Evolutionary conservation across 192 early-diverging fungal genomes (phyloP), one percentile per base, ranked within the genome.

Genomic region (Allomyces javanicus): DNA sequence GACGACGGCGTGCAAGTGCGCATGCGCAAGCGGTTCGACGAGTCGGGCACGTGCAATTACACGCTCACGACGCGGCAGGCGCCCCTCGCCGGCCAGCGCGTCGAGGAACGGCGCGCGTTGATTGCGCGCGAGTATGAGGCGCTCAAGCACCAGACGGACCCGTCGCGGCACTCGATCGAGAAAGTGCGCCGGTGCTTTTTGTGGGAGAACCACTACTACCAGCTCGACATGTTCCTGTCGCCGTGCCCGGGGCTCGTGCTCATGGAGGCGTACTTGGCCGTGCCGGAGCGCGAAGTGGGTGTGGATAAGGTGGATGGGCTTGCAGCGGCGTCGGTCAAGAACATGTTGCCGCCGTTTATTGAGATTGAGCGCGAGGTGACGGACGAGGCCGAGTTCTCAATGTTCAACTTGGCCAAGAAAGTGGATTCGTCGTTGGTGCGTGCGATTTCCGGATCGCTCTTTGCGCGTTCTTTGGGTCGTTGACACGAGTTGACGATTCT

Each of bases 141-240:
- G 11, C 67, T 74, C n/a, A 68, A 69, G 7, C 64, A 65, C 21
- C 72, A 76, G 50, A 64, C 64, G 17, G 76, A 77, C 62, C 74
- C 76, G 17, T 69, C 66, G 64, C 67, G 76, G 23, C 26, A 66
- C 43, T 23, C 66, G 43, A 70, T 77, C 43, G 62, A 23, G 23
- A 77, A 77, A 65, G 45, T 65, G 5, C 66, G 76, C 40, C 62
- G 76, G 14, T 75, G 74, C 64, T 77, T 77, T 68, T 63, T 77
- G 10, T 72, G 62, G 65, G 68, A 75, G 10, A 74, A 77, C 44
- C 69, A 71, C 11, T 77, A 75, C 64, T 77, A 71, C 68, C 76
- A 77, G 67, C 68, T 77, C 11, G 76, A 77, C 66, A 62, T 72
- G 19, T 77, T 71, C 69, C 62, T 62, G 61, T 45, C 24, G 25